Percentiles rank a stretch among this genome's conserved stretches.
Conservation (phyloP, 768 basidiomycete genomes). For the Rubroboletus pulcherrimus region DNA sequence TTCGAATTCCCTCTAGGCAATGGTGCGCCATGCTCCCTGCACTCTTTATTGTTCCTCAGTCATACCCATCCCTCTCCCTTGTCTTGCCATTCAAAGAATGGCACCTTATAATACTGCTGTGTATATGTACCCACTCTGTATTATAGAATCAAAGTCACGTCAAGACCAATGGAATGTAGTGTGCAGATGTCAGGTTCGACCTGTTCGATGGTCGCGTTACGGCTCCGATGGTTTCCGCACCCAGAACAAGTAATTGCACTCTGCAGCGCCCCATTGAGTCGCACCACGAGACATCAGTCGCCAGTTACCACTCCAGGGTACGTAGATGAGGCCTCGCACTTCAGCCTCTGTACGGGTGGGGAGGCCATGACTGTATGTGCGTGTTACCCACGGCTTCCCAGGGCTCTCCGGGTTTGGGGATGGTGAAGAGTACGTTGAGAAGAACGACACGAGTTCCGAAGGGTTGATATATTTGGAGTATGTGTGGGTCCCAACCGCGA, state of each 20-base stretch:
- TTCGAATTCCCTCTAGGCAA: neutral
- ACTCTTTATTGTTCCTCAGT: neutral
- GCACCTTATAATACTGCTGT: neutral
- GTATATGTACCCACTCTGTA: constrained; percentile 19
- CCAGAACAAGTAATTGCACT: constrained; percentile 85
- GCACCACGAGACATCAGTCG: constrained; percentile 57
- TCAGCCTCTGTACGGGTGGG: constrained; percentile 70
- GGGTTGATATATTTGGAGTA: constrained; percentile 89
- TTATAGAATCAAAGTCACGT: constrained; percentile 3
- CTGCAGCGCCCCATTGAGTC: constrained; percentile 42
- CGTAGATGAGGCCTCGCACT: constrained; percentile 72
- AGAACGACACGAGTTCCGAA: constrained; percentile 78
- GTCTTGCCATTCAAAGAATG: neutral
- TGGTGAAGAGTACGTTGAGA: constrained; percentile 51
- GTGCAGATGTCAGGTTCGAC: neutral
- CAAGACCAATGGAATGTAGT: no score
- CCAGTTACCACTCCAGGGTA: constrained; percentile 71
- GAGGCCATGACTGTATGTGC: constrained; percentile 40
- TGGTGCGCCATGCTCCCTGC: neutral
- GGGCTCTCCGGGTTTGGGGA: constrained; percentile 2
- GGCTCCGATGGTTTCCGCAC: constrained; percentile 57
- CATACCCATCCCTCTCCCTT: neutral
- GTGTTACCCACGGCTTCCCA: constrained; percentile 57
- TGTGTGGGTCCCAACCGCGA: constrained; percentile 86
- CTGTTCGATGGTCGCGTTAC: neutral